A percentile compares a stretch with the other conserved stretches of the same genome.
phyloP scores from a whole-genome alignment of 2,329 filamentous ascomycete species.

The Alternaria infectoria region DNA sequence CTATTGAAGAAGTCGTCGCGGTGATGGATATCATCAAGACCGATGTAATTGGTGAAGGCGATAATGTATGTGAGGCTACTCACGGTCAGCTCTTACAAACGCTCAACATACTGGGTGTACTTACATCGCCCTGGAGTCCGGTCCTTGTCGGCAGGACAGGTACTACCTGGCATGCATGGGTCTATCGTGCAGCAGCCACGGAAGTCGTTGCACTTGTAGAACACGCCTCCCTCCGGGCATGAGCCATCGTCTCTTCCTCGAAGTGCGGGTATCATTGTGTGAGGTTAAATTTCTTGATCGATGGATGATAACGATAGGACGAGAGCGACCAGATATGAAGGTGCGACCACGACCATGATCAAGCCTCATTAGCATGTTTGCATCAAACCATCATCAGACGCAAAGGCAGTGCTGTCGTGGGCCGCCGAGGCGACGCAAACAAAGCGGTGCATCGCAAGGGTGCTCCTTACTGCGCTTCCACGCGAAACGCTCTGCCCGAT shows the following conservation, averaged over 20 bases:
- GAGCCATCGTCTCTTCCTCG: conserved; percentile 13
- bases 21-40: neutral
- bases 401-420: neutral
- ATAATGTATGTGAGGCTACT: neutral
- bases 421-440: conserved; percentile 17
- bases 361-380: conserved; percentile 5
- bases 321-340: neutral
- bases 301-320: neutral
- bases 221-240: conserved; percentile 23
- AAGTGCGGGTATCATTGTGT: conserved; percentile 17
- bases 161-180: conserved; percentile 23
- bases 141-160: conserved; percentile 30
- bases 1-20: neutral
- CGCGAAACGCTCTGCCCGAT: conserved; percentile 6
- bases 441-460: conserved; percentile 19
- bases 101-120: conserved; percentile 2
- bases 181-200: conserved; percentile 35
- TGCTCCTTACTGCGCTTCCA: conserved; percentile 2
- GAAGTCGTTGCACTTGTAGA: conserved; percentile 31
- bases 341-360: neutral
- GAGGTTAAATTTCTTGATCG: neutral
- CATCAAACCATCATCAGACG: neutral
- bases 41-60: neutral
- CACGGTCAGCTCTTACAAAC: neutral
- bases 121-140: conserved; percentile 24